Percentiles rank a stretch among this genome's conserved stretches.
These are phyloP conservation scores for Debaryomyces hansenii DNA, from an alignment of 805 yeast species.

Conservation along the genomic window DNA sequence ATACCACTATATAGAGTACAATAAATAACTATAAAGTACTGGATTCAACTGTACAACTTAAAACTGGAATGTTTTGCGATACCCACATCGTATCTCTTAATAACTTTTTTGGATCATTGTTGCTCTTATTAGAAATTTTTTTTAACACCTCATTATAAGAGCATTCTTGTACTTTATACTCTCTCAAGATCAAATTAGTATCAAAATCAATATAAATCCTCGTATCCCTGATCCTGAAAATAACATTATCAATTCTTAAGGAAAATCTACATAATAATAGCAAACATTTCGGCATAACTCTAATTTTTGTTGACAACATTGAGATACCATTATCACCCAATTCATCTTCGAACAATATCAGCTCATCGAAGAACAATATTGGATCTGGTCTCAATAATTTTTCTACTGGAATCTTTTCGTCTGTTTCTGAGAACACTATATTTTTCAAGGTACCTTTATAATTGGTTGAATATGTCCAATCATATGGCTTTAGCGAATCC, in stretches of 20 bases:
- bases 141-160: conserved; percentile 31
- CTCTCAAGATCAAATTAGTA: conserved; percentile 64
- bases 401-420: conserved; percentile 60
- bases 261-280: conserved; percentile 75
- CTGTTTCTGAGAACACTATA: conserved; percentile 18
- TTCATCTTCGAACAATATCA: conserved; percentile 90
- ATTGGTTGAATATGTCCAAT: conserved; percentile 91
- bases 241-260: conserved; percentile 85
- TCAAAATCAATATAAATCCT: conserved; percentile 79
- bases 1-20: not conserved
- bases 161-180: conserved; percentile 63
- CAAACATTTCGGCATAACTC: conserved; percentile 86
- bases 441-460: conserved; percentile 61
- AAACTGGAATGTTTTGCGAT: conserved; percentile 60
- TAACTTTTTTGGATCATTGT: conserved; percentile 40
- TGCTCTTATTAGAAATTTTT: conserved; percentile 22
- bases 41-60: conserved; percentile 10
- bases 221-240: conserved; percentile 81
- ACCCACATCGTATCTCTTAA: conserved; percentile 75
- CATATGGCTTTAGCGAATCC: conserved; percentile 79
- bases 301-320: conserved; percentile 68
- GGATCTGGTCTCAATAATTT: conserved; percentile 76
- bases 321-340: conserved; percentile 95
- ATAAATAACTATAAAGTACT: not conserved
- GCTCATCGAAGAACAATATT: conserved; percentile 84